These are phyloP conservation scores for Hura crepitans DNA, from an alignment of 441 rosid species.

Conservation along the genomic window DNA sequence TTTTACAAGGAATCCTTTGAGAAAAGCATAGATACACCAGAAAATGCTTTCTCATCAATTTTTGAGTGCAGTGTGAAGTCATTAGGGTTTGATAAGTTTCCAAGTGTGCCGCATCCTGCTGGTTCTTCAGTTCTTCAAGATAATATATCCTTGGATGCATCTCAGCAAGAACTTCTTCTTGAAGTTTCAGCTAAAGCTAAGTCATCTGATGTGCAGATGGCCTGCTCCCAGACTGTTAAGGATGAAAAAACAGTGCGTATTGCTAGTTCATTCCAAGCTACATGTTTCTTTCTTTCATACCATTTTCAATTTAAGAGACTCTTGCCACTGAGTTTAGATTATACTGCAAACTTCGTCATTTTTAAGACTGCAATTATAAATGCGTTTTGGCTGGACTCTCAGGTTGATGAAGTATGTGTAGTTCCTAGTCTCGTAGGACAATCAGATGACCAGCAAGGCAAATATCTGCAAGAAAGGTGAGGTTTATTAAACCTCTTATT, in stretches of 20 bases:
- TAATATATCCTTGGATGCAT: conserved; percentile 25
- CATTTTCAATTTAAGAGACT: conserved; percentile 1
- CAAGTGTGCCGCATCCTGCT: conserved; percentile 19
- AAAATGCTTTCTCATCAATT: conserved; percentile 31
- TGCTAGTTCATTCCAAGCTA: conserved; percentile 1
- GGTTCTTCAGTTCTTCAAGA: conserved; percentile 29
- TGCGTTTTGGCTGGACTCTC: conserved; percentile 38
- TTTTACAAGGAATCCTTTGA: conserved; percentile 39
- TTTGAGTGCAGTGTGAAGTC: conserved; percentile 33
- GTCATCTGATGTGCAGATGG: conserved; percentile 29
- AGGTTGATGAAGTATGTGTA: conserved; percentile 32
- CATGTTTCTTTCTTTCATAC: conserved; percentile 7
- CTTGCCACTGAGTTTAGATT: conserved; percentile 1
- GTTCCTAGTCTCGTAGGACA: conserved; percentile 32
- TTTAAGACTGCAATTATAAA: conserved; percentile 14
- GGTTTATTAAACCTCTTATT: conserved; percentile 13
- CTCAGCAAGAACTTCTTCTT: conserved; percentile 28
- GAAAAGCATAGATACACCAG: conserved; percentile 21
- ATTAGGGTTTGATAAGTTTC: conserved; percentile 40
- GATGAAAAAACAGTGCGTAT: conserved; percentile 35
- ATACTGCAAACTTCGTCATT: background rate
- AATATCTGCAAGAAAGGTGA: conserved; percentile 56
- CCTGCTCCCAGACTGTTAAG: conserved; percentile 29
- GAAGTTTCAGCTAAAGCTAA: conserved; percentile 30
- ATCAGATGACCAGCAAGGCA: conserved; percentile 36